Evolutionary conservation across 768 basidiomycete species (phyloP).

Genomic region (Termitomyces sp.): DNA sequence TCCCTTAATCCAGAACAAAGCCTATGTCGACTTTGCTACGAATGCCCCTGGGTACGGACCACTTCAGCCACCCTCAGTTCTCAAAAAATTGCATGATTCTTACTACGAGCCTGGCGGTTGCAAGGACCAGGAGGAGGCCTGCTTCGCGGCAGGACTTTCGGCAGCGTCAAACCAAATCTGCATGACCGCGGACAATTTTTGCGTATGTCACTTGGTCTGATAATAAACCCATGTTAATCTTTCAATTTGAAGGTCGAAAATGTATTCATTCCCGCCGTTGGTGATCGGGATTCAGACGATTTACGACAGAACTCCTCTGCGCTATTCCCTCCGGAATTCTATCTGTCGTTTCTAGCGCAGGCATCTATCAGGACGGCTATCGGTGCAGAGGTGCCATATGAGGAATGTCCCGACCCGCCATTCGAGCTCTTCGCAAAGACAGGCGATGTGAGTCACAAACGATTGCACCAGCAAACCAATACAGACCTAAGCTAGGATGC

Average conservation of each 20-base stretch:
- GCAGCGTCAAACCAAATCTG: constrained; percentile 49
- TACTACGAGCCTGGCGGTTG: constrained; percentile 52
- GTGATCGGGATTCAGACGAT: constrained; percentile 52
- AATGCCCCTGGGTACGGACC: constrained; percentile 68
- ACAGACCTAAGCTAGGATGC: constrained; percentile 38
- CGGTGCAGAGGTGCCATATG: constrained; percentile 48
- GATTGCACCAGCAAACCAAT: constrained; percentile 36
- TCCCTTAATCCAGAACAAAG: constrained; percentile 58
- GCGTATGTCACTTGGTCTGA: constrained; percentile 34
- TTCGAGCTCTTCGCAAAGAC: constrained; percentile 41
- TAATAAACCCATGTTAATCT: not conserved
- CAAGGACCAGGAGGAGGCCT: constrained; percentile 49
- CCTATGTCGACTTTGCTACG: constrained; percentile 57
- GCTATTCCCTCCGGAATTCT: constrained; percentile 56
- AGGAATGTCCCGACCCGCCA: constrained; percentile 45
- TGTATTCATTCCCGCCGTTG: constrained; percentile 49
- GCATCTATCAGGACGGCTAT: constrained; percentile 25
- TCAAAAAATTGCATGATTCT: constrained; percentile 44
- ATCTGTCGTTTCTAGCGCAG: constrained; percentile 42
- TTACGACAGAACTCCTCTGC: constrained; percentile 53
- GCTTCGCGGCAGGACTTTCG: constrained; percentile 51
- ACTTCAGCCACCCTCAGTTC: constrained; percentile 45
- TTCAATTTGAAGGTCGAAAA: constrained; percentile 33
- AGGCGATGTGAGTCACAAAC: constrained; percentile 47
- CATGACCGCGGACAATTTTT: constrained; percentile 47